Evolutionary conservation across 2,329 filamentous ascomycete genomes (phyloP), one percentile per base, ranked within the genome.

Genomic region (Penicillium sp.): DNA sequence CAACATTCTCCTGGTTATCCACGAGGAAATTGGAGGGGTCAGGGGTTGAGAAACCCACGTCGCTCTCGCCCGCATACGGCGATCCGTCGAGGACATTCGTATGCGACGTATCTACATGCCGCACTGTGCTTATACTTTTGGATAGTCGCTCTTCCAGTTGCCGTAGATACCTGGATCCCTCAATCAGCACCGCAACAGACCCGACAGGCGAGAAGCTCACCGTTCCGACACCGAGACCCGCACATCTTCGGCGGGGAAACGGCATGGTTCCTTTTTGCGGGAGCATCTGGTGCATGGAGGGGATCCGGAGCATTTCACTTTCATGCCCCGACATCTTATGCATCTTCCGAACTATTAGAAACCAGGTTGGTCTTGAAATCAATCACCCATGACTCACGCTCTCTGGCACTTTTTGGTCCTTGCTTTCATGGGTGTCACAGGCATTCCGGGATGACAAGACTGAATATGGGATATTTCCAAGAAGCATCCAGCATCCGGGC

Each of bases 281-380:
- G 46, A 30, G 34, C 56, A 58, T 46, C 56, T 46, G 10, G 47
- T 48, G 25, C 56, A 58, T 6, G 56, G 56, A 10, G 51, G 40
- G 1, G 53, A 48, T 10, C 56, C 54, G 1, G 56, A 59, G 32
- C 54, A 59, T 39, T 58, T 59, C 9, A 59, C 56, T 41, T 59
- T 59, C 54, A 58, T 58, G 3, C 48, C 46, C 23, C 56, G 56
- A 46, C 56, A 59, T 51, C 53, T 42, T 40, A 45, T 41, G 40
- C 56, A 59, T 18, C 56, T 57, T n/a, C n/a, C n/a, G n/a, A n/a
- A n/a, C n/a, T n/a, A n/a, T n/a, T n/a, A n/a, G 32, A 8, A 14
- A 26, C 6, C n/a, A 37, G 29, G 35, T 38, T 17, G 16, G 21
- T 23, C 7, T 7, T 11, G 21, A 7, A 23, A 11, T 23, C 21